Evolutionary conservation across 1,284 basidiomycete species (phyloP).

Genomic region (Somion occarium): DNA sequence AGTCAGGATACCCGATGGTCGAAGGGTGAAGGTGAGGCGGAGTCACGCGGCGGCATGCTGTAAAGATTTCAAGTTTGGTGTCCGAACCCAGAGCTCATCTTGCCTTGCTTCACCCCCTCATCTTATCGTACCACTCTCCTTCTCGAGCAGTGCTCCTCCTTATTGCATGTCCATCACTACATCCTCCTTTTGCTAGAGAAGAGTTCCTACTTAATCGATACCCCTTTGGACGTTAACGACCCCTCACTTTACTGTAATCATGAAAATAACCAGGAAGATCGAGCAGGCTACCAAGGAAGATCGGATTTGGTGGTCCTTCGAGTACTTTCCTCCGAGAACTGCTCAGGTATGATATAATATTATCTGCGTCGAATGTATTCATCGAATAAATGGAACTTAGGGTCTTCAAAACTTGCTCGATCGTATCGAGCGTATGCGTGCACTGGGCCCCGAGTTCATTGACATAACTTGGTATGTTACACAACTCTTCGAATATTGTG

Average conservation of each 20-base stretch:
- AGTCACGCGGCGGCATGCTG: background rate
- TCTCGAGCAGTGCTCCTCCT: background rate
- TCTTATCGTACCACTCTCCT: background rate
- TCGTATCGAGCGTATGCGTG: constrained; percentile 97
- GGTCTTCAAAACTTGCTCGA: constrained; percentile 93
- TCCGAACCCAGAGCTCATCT: background rate
- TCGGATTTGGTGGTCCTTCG: constrained; percentile 92
- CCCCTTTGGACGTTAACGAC: constrained; percentile 1
- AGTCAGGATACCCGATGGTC: background rate
- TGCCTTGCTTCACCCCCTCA: background rate
- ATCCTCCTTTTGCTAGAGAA: background rate
- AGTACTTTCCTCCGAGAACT: constrained; percentile 94
- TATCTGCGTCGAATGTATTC: background rate
- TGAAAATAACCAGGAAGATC: constrained; percentile 93
- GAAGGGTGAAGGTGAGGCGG: background rate
- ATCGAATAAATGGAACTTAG: constrained; percentile 32
- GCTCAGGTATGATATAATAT: constrained; percentile 65
- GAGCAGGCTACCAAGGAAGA: constrained; percentile 78
- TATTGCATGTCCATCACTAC: background rate
- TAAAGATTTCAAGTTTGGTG: background rate
- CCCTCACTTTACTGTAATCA: constrained; percentile 29
- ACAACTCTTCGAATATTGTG: background rate
- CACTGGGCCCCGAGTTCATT: constrained; percentile 94
- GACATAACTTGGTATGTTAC: constrained; percentile 88
- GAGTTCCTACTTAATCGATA: background rate